Evolutionary conservation across 1,284 basidiomycete species (phyloP).

Genomic region (Irpex sp.): DNA sequence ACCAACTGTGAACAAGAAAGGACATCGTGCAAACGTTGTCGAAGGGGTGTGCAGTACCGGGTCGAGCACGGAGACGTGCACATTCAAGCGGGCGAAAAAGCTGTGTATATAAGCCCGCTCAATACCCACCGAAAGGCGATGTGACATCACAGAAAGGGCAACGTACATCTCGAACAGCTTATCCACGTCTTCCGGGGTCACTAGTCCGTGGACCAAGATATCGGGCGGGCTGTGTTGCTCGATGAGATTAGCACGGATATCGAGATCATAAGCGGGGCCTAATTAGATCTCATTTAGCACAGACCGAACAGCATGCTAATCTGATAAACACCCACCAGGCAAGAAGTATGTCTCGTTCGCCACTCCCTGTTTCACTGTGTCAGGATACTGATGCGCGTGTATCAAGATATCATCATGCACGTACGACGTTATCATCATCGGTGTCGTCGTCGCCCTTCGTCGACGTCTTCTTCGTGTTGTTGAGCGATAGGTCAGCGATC

Average conservation of each 20-base stretch:
- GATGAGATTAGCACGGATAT: constrained; percentile 67
- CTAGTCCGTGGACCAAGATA: constrained; percentile 77
- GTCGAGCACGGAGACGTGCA: constrained; percentile 73
- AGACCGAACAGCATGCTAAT: background rate
- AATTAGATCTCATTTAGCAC: background rate
- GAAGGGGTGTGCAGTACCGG: constrained; percentile 70
- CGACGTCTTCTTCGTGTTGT: constrained; percentile 34
- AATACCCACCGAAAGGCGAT: background rate
- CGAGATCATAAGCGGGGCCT: constrained; percentile 71
- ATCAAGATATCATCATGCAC: constrained; percentile 23
- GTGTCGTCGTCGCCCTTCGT: constrained; percentile 33
- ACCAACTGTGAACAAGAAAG: constrained; percentile 82
- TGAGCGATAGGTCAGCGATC: constrained; percentile 67
- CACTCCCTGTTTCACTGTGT: constrained; percentile 44
- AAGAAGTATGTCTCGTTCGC: constrained; percentile 82
- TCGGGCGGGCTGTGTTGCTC: constrained; percentile 81
- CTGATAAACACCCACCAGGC: constrained; percentile 53
- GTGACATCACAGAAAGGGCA: background rate
- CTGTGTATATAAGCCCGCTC: constrained; percentile 25
- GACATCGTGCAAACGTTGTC: constrained; percentile 72
- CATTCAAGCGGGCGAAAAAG: constrained; percentile 70
- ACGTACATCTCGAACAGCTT: constrained; percentile 81
- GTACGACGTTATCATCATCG: constrained; percentile 65
- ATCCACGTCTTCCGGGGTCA: constrained; percentile 78
- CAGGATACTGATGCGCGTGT: background rate